phyloP scores from a whole-genome alignment of 1,139 yeast species.

The Saccharomycopsis hybrid region DNA sequence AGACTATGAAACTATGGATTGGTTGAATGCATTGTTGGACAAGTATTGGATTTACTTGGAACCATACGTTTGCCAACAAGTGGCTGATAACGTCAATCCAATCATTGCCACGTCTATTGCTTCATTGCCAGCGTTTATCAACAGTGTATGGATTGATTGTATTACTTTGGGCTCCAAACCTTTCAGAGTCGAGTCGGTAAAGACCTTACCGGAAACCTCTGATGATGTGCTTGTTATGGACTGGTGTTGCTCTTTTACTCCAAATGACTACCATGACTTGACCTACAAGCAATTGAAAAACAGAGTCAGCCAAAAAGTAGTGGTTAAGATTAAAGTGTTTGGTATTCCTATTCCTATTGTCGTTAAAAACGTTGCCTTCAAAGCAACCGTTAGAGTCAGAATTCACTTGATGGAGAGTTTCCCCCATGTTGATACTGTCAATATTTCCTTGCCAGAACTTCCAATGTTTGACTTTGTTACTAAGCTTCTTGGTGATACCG shows the following conservation, averaged over 20 bases:
- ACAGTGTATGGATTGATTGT: conserved; percentile 76
- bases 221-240: conserved; percentile 95
- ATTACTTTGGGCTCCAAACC: conserved; percentile 94
- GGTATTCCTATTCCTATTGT: conserved; percentile 61
- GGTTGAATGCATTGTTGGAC: conserved; percentile 82
- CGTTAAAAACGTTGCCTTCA: conserved; percentile 56
- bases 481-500: conserved; percentile 64
- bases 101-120: conserved; percentile 37
- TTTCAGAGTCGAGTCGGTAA: conserved; percentile 83
- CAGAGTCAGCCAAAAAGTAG: conserved; percentile 73
- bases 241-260: conserved; percentile 86
- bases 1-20: conserved; percentile 90
- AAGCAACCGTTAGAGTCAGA: conserved; percentile 68
- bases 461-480: conserved; percentile 82
- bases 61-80: conserved; percentile 83
- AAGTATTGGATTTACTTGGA: conserved; percentile 90
- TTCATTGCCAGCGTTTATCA: conserved; percentile 73
- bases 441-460: conserved; percentile 74
- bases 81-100: conserved; percentile 79
- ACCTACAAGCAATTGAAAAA: conserved; percentile 78
- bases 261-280: conserved; percentile 80
- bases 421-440: conserved; percentile 90
- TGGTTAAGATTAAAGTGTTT: conserved; percentile 59
- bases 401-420: conserved; percentile 82
- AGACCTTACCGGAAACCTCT: conserved; percentile 80